phyloP scores from a whole-genome alignment of 192 early-diverging fungal genomes.

The Coemansia sp. region DNA sequence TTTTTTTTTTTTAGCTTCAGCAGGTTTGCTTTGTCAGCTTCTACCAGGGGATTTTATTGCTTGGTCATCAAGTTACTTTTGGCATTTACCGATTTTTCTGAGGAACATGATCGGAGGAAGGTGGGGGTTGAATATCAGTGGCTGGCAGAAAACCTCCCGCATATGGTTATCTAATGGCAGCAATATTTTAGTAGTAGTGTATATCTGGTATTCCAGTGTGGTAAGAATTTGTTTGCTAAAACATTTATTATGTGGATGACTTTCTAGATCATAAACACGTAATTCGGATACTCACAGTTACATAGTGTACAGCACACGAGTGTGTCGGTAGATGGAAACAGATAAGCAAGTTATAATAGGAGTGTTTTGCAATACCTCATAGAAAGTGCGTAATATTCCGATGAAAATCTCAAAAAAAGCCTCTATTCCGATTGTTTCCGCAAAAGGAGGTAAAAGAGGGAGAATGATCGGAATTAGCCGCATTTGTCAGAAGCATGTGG shows the following conservation, averaged over 20 bases:
- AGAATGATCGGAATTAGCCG: background rate
- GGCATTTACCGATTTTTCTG: too few relatives aligned
- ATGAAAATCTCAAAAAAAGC: background rate
- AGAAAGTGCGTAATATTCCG: background rate
- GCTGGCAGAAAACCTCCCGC: too few relatives aligned
- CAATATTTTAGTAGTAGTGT: background rate
- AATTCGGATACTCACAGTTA: background rate
- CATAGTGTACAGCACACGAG: background rate
- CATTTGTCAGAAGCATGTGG: background rate
- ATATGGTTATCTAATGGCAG: background rate
- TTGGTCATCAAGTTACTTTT: too few relatives aligned
- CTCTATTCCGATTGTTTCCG: background rate
- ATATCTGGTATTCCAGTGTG: background rate
- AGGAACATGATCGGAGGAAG: too few relatives aligned
- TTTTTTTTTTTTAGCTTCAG: too few relatives aligned
- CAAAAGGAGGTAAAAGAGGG: background rate
- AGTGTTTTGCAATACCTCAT: background rate
- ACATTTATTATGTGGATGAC: background rate
- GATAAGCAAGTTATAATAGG: too few relatives aligned
- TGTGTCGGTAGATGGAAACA: background rate
- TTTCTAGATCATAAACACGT: background rate
- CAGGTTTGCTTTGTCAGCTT: too few relatives aligned
- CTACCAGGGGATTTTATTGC: too few relatives aligned
- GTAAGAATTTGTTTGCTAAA: background rate
- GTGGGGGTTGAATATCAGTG: too few relatives aligned